Evolutionary conservation across 2,329 filamentous ascomycete species (phyloP), one percentile per base, ranked within the genome.

Genomic region (Truncatella angustata): DNA sequence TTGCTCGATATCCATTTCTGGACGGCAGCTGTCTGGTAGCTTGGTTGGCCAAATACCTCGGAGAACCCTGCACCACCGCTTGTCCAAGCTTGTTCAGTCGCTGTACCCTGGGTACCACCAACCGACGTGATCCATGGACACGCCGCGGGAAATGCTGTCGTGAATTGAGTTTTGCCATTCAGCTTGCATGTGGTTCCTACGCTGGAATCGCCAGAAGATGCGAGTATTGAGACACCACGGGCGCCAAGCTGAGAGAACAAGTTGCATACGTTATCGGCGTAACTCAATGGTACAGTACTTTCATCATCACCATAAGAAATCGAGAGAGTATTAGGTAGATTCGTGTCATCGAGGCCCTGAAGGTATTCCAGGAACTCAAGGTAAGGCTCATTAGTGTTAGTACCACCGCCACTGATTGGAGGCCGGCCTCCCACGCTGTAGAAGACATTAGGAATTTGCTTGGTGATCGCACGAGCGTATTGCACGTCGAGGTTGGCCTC

Each of bases 231-330:
- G 14, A 87, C 79, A 3, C 85, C 85, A 12, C 84, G 79, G 0
- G 80, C 80, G 14, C 82, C 84, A 9, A 88, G 76, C 60, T 86
- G 80, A 4, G 79, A 82, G 54, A 86, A 84, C 37, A 83, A 71
- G 58, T 75, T 73, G 70, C 86, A 88, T 4, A 81, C 79, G 12
- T 76, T 71, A 40, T 73, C 72, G 4, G 82, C 78, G 60, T 87
- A 88, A 5, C 75, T 72, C 14, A 68, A 63, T 0, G 85, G 84
- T 0, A 88, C 75, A 2, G 75, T 80, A 65, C 82, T 82, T 66
- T 88, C 86, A 37, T 83, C 73, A 56, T 88, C 85, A n/a, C 81
- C 84, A 59, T 89, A 89, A 0, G 84, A 87, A 10, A 81, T 83
- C 30, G 77, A 78, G 48, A 89, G 75, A 16, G 86, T 78, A 3